Evolutionary conservation across 441 rosid species (phyloP), one percentile per base, ranked within the genome.

Genomic region (Erodium moschatum): DNA sequence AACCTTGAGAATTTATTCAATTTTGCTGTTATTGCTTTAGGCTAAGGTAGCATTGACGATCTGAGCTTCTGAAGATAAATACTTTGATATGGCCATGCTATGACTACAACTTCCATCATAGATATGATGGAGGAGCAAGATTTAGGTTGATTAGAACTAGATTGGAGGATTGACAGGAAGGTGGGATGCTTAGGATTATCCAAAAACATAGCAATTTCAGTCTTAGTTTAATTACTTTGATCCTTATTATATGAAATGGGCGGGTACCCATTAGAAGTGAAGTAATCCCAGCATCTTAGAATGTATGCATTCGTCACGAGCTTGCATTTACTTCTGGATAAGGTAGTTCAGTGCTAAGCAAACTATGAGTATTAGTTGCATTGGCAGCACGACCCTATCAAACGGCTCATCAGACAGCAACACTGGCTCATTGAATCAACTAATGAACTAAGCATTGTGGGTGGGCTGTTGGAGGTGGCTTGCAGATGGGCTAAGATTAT

Each of bases 251-350:
- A 3, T 5, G 40, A 7, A 35, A 35, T 35, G 40, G 9, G 40
- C 8, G 31, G 31, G 31, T 0, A 0, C 40, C 40, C 40, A 35
- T 35, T 35, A 35, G 40, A 2, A 35, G 40, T 35, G 40, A 35
- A 5, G 40, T 35, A 35, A 35, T 35, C 40, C 9, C 40, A 35
- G 40, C 9, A 7, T 35, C 40, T 35, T 35, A 35, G 40, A 3
- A 35, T 1, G 6, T 35, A 35, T 35, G 6, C 40, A 5, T 35
- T 35, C 40, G 40, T 5, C 40, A 0, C 9, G 40, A 6, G 8
- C 58, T 50, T 50, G 58, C 58, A 50, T 50, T 50, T n/a, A 50
- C 58, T 50, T 50, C 19, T n/a, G 58, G 58, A 16, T 50, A 6
- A 35, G 6, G 58, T 50, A 50, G 58, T 50, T 6, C 15, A 50